Base-by-base conservation (phyloP, 768 basidiomycete species). In the Pisolithus marmoratus region DNA sequence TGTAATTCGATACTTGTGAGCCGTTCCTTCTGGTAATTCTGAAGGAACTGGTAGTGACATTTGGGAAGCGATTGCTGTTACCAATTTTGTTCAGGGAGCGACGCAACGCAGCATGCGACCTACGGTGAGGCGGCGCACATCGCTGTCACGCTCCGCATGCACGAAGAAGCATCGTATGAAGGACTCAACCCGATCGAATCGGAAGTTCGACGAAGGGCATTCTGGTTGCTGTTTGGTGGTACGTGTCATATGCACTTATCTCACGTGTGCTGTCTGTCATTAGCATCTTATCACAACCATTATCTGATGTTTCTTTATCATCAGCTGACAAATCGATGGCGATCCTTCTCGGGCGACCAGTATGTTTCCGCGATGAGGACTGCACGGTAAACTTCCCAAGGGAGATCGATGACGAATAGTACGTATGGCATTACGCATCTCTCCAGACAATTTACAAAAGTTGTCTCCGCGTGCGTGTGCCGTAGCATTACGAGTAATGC, bases 161-260 rank as follows among this genome's bases (percentile, higher is more conserved):
- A 93, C 63, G 90, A 91, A 70, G 90, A 92, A 69, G 77, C 80
- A 1, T 85, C 86, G 19, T 92, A 93, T 63, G 84, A 88, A 50
- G 81, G 80, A 9, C 76, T 92, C 52, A 86, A 90, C 66, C 89
- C 91, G 34, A 85, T 94, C 55, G 90, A 94, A 73, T 85, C 84
- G 55, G 89, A 94, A 68, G 80, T 94, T 15, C 74, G 91, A n/a
- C 79, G 92, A 49, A 76, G 93, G 51, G 81, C 82, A 27, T 95
- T 94, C 71, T 94, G 90, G 90, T 72, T 95, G 12, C 77, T 93
- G 36, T 94, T 93, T 62, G 90, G 87, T 65, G 92, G 89, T 88
- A 63, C 46, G 79, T 72, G 23, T 43, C 22, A 11, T 46, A 42
- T 50, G 23, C 6, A 42, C 46, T 54, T 38, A 53, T 45, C 48